Conservation (phyloP, 352 stramenopile species). For the Pythium folliculosum region DNA sequence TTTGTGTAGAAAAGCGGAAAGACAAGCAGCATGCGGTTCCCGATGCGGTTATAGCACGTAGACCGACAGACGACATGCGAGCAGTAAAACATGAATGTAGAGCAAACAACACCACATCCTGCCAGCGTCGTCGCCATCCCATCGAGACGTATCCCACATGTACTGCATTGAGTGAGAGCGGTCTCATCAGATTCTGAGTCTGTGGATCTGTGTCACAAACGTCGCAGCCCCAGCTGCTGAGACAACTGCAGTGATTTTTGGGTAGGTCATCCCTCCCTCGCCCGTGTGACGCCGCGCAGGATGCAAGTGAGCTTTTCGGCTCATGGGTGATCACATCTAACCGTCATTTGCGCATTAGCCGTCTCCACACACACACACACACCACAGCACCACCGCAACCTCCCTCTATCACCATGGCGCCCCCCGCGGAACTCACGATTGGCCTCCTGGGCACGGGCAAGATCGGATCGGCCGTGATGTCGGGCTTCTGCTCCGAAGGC, state of each 20-base stretch:
- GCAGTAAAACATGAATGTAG: background rate
- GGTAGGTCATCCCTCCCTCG: conserved; percentile 17
- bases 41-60: conserved; percentile 1
- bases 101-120: background rate
- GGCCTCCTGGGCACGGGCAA: conserved; percentile 85
- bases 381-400: background rate
- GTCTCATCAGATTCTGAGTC: background rate
- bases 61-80: background rate
- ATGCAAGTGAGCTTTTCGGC: background rate
- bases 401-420: conserved; percentile 40
- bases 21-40: conserved; percentile 3
- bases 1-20: background rate
- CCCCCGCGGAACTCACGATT: conserved; percentile 56
- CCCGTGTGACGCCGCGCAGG: no score
- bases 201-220: background rate
- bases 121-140: no score
- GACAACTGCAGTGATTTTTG: background rate
- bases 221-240: conserved; percentile 5
- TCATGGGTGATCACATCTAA: background rate
- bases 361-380: no score
- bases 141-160: background rate
- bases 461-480: conserved; percentile 83
- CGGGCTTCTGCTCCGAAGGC: conserved; percentile 76
- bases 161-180: background rate
- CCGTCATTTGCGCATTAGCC: conserved; percentile 9